A percentile compares a stretch with the other conserved stretches of the same genome.
phyloP scores from a whole-genome alignment of 345 rosid genomes.

The Rubroshorea leprosula region DNA sequence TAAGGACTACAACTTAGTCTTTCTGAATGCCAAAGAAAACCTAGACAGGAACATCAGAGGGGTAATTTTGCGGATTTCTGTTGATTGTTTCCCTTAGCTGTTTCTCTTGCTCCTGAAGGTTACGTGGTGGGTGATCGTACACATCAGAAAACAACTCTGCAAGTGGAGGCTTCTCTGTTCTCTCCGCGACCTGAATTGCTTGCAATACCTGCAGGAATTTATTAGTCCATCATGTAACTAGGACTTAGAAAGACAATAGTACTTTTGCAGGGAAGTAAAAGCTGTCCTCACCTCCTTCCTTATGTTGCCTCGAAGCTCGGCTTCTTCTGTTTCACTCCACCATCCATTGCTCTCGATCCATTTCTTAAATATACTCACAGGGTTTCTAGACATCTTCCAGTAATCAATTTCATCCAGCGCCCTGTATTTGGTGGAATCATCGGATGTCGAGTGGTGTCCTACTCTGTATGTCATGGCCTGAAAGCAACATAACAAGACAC shows the following conservation, averaged over 20 bases:
- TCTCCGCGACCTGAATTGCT: conserved; percentile 72
- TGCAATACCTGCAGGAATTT: conserved; percentile 37
- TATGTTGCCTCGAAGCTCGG: conserved; percentile 40
- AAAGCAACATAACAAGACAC: not conserved
- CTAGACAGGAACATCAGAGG: conserved; percentile 44
- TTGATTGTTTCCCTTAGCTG: conserved; percentile 42
- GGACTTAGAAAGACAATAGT: not conserved
- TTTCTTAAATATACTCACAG: conserved; percentile 54
- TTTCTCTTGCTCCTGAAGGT: conserved; percentile 57
- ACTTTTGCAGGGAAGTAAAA: not conserved
- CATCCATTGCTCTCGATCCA: conserved; percentile 68
- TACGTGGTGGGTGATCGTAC: conserved; percentile 49
- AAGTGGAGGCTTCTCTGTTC: conserved; percentile 50
- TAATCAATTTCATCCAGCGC: conserved; percentile 51
- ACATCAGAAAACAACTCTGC: conserved; percentile 59
- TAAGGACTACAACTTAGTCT: too few species aligned
- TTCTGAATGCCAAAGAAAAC: too few species aligned
- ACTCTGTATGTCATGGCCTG: conserved; percentile 73
- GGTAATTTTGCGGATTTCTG: conserved; percentile 49
- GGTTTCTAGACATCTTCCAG: conserved; percentile 66
- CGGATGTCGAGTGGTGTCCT: conserved; percentile 87
- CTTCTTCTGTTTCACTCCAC: conserved; percentile 65
- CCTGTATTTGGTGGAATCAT: conserved; percentile 80
- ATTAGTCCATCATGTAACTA: too few species aligned
- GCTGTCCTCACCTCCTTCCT: conserved; percentile 44